Percentiles rank a stretch among this genome's conserved stretches.
These are phyloP conservation scores for Gonium pectorale DNA, from an alignment of 139 green algal genomes.

Conservation along the genomic window DNA sequence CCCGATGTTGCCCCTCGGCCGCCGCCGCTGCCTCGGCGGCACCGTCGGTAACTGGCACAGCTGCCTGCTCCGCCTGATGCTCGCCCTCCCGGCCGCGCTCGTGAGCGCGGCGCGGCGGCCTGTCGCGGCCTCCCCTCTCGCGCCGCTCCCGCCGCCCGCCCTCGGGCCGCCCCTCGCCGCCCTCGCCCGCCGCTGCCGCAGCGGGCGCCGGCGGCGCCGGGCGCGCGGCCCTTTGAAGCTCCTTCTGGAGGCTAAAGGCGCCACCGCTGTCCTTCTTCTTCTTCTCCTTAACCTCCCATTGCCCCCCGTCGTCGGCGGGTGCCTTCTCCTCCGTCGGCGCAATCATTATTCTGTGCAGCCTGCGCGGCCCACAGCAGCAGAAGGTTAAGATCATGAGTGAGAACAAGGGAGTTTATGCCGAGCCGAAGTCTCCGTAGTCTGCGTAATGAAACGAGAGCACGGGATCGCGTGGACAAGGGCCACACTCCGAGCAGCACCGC, in stretches of 20 bases:
- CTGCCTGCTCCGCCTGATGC: not conserved
- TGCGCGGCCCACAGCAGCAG: not conserved
- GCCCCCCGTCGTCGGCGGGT: constrained; percentile 26
- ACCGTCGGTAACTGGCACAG: not conserved
- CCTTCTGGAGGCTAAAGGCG: not conserved
- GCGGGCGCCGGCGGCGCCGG: not conserved
- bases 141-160: not conserved
- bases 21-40: not conserved
- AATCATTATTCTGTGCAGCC: not conserved
- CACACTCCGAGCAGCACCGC: not conserved
- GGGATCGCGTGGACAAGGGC: not conserved
- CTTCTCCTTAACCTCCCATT: constrained; percentile 9
- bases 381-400: not conserved
- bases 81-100: not conserved
- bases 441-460: not conserved
- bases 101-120: not conserved
- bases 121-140: not conserved
- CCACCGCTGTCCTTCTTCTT: constrained; percentile 32
- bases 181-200: not conserved
- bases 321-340: not conserved
- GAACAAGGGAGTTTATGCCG: not conserved
- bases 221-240: constrained; percentile 1
- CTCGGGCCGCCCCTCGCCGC: not conserved
- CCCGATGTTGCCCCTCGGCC: not conserved
- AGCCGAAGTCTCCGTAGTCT: not conserved